phyloP scores from a whole-genome alignment of 2,329 filamentous ascomycete species.

The Nannizziopsis barbatae region DNA sequence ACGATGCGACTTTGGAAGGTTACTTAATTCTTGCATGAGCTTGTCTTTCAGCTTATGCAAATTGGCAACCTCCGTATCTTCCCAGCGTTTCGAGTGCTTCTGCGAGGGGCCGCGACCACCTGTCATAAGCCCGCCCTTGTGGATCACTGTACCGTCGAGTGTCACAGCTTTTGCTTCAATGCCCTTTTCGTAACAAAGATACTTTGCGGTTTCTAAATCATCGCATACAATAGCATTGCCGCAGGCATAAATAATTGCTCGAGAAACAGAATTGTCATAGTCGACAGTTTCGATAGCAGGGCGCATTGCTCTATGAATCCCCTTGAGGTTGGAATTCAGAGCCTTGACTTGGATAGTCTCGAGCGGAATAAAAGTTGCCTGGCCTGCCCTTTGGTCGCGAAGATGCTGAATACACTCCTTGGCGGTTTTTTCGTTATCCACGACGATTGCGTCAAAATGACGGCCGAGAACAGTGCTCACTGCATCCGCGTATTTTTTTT shows the following conservation, averaged over 20 bases:
- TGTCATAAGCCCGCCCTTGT: slow-evolving; percentile 93
- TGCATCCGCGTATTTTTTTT: slow-evolving; percentile 91
- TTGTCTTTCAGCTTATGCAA: slow-evolving; percentile 66
- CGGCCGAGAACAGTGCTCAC: slow-evolving; percentile 84
- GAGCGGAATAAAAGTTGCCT: slow-evolving; percentile 88
- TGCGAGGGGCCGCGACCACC: slow-evolving; percentile 75
- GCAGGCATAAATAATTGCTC: slow-evolving; percentile 89
- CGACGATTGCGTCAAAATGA: slow-evolving; percentile 87
- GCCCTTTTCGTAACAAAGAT: slow-evolving; percentile 72
- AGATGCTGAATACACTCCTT: slow-evolving; percentile 91
- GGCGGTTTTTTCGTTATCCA: slow-evolving; percentile 88
- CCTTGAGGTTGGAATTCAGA: slow-evolving; percentile 81
- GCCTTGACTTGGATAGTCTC: slow-evolving; percentile 95
- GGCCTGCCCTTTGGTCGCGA: slow-evolving; percentile 74
- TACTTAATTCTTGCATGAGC: slow-evolving; percentile 63
- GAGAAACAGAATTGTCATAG: slow-evolving; percentile 76
- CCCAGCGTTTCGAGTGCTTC: slow-evolving; percentile 68
- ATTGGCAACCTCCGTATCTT: slow-evolving; percentile 79
- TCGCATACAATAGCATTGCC: slow-evolving; percentile 93
- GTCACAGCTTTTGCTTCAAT: slow-evolving; percentile 92
- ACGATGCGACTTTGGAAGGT: slow-evolving; percentile 67
- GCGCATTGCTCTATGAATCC: slow-evolving; percentile 68
- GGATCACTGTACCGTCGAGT: slow-evolving; percentile 88
- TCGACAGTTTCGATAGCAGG: slow-evolving; percentile 94
- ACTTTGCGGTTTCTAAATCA: slow-evolving; percentile 70